phyloP scores from a whole-genome alignment of 108 stramenopile genomes.

The Schizochytrium sp. region DNA sequence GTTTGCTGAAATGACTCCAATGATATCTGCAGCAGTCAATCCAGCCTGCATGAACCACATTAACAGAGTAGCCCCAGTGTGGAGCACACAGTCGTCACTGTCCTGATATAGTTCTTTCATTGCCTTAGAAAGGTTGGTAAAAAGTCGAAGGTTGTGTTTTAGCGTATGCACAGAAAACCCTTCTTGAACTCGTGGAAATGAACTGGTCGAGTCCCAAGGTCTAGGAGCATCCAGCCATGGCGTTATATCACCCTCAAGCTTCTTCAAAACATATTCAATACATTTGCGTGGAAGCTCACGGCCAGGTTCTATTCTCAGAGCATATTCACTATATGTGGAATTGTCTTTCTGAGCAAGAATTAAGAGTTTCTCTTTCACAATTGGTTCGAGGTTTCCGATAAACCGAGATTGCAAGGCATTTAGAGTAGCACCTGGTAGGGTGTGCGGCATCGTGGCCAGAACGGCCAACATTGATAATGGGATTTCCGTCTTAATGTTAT shows the following conservation, averaged over 20 bases:
- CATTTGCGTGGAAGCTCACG: conserved; percentile 5
- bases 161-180: conserved; percentile 24
- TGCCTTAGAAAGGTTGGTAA: conserved; percentile 9
- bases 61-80: conserved; percentile 13
- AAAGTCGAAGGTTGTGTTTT: conserved; percentile 42
- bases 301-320: background rate
- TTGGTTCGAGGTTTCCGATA: background rate
- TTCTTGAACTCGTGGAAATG: conserved; percentile 58
- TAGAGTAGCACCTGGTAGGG: background rate
- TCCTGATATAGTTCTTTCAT: background rate
- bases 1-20: background rate
- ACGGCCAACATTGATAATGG: conserved; percentile 33
- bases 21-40: background rate
- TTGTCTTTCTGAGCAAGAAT: background rate
- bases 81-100: background rate
- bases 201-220: background rate
- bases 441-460: conserved; percentile 43
- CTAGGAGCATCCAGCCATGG: background rate
- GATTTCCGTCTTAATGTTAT: no score
- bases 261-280: conserved; percentile 12
- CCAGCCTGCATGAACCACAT: conserved; percentile 53
- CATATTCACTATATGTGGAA: no score
- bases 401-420: background rate
- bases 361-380: background rate
- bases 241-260: background rate